Evolutionary conservation across 2,329 filamentous ascomycete species (phyloP), one percentile per base, ranked within the genome.

Genomic region (Phaeophleospora eucalypticola): DNA sequence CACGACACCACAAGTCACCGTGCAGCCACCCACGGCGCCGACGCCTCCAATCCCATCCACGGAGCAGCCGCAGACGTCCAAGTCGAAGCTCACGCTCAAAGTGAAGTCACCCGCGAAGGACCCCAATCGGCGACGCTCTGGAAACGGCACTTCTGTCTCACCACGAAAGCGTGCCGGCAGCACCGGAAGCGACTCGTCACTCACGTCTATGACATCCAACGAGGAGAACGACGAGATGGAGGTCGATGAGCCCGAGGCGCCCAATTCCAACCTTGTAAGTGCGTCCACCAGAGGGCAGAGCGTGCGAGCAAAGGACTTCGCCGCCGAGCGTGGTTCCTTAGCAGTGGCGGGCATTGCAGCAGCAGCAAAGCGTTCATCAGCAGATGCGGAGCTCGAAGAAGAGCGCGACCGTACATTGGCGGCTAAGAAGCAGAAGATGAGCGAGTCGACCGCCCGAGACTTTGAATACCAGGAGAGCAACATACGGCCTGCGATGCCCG

Each of bases 131-230:
- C 46, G 46, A 39, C 41, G 52, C 21, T 41, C 47, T 21, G 49
- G 57, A n/a, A 45, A 51, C 45, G 47, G 45, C 48, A 56, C 56
- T 54, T 56, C 54, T 16, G 45, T 50, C 39, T 62, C 59, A 45
- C 58, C 59, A 16, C 58, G 60, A 39, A 54, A 56, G 45, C 54
- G 59, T 35, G 37, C 52, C 15, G 54, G 52, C 36, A 57, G 54
- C 41, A 45, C 50, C 34, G 51, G 46, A 16, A 62, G 58, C 45
- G 60, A 65, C 41, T 58, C 58, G 18, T 65, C 63, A 8, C 61
- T 65, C 46, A 64, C 63, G 6, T 56, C 59, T 67, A 67, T 67
- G 15, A 64, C 62, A 17, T 63, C 61, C 6, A 57, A 62, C 33
- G 64, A 61, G 40, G 55, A 52, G 39, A 59, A 63, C 16, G 24